Base-by-base conservation (phyloP, 352 stramenopile genomes). In the Phytophthora cactorum region DNA sequence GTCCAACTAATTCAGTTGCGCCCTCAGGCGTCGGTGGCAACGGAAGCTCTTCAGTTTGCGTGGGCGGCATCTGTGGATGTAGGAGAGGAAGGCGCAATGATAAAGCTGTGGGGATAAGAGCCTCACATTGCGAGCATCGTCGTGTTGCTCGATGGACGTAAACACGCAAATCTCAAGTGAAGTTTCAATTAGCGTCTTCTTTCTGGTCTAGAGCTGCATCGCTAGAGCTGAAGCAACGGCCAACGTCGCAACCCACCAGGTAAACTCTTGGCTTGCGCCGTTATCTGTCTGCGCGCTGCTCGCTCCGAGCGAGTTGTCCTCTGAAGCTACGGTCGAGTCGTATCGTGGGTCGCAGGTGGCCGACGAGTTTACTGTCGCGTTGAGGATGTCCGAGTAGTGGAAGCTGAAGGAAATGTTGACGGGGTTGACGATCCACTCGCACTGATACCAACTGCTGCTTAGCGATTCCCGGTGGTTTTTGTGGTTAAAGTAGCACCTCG, bases 91-190 rank as follows among this genome's bases (percentile, higher is more conserved):
- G 12, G 43, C 39, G 28, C 7, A 61, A 44, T 54, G 50, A 54
- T 41, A 53, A 7, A 17, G 17, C 3, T 15, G 22, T 27, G n/a
- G 34, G 25, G 11, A 27, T 32, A 47, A 27, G 51, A 51, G 59
- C 50, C 50, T 41, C 59, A 50, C 41, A 1, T 17, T 54, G 15
- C 50, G 10, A 31, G 43, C 15, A 57, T 15, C 5, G n/a, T 31
- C 34, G 27, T 47, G 22, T 22, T 22, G 22, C 22, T 22, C 22
- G 22, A 22, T 22, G 59, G 47, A 53, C 60, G 41, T 62, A 67
- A 67, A 67, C 59, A 59, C 31, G 50, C 60, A 67, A 67, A 62
- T 67, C 60, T 45, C 39, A 46, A n/a, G 22, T 22, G 22, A 22
- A 22, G 22, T 22, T 22, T 22, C 22, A 22, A 22, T 22, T 22